Conservation (phyloP, 2,329 filamentous ascomycete species). For the Arthroderma sp. region DNA sequence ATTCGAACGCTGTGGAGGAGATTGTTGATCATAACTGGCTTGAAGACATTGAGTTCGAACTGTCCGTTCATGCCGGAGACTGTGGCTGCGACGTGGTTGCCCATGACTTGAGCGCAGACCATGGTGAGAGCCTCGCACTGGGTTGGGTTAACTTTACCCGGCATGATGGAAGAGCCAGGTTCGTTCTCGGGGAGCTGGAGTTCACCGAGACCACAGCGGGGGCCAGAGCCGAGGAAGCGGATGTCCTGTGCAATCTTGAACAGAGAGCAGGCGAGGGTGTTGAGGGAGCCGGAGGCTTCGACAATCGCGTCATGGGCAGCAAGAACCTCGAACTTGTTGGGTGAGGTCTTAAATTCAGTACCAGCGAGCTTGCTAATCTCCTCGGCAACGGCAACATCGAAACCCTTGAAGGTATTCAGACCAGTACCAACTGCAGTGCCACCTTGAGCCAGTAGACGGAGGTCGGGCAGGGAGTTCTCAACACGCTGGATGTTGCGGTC, state of each 20-base stretch:
- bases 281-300: conserved; percentile 83
- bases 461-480: conserved; percentile 66
- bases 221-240: conserved; percentile 89
- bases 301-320: conserved; percentile 93
- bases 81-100: conserved; percentile 85
- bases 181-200: conserved; percentile 93
- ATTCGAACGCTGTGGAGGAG: conserved; percentile 83
- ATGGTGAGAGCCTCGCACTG: conserved; percentile 97
- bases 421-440: conserved; percentile 95
- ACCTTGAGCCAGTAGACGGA: conserved; percentile 81
- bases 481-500: conserved; percentile 82
- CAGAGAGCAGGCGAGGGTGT: conserved; percentile 79
- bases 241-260: conserved; percentile 99
- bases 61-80: conserved; percentile 95
- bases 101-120: conserved; percentile 95
- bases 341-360: conserved; percentile 84
- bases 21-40: conserved; percentile 91
- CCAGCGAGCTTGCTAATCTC: conserved; percentile 90
- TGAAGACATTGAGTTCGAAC: conserved; percentile 98
- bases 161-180: conserved; percentile 96
- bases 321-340: conserved; percentile 97
- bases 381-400: conserved; percentile 80
- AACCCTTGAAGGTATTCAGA: conserved; percentile 93
- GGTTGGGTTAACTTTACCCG: conserved; percentile 97
- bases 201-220: conserved; percentile 90